These are phyloP conservation scores for Daldinia childiae DNA, from an alignment of 495 filamentous ascomycete genomes.

Conservation along the genomic window DNA sequence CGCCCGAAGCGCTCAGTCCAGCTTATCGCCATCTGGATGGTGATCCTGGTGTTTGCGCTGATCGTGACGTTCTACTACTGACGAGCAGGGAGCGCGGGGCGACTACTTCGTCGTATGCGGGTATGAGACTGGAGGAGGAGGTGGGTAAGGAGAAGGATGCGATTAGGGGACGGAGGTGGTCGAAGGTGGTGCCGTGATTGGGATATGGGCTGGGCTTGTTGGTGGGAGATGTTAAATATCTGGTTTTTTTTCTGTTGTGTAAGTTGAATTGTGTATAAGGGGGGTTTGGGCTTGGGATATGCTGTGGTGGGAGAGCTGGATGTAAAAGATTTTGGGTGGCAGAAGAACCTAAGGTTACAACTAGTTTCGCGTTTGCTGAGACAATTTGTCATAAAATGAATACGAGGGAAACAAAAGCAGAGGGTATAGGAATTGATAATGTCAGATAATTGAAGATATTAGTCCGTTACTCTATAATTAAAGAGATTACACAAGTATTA, in stretches of 20 bases:
- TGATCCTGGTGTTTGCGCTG: conserved; percentile 42
- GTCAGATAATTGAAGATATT: neutral
- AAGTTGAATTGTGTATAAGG: no score
- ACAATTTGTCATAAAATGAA: neutral
- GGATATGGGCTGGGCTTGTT: neutral
- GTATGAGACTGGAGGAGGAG: conserved; percentile 12
- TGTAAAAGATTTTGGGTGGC: neutral
- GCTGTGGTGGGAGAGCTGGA: neutral
- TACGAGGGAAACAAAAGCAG: neutral
- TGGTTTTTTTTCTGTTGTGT: neutral
- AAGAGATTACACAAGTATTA: no score
- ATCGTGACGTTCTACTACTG: conserved; percentile 47
- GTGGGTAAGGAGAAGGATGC: neutral
- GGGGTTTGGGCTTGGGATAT: neutral
- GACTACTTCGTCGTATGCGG: conserved; percentile 21
- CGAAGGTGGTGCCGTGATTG: neutral
- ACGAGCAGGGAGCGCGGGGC: conserved; percentile 32
- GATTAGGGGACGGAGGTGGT: neutral
- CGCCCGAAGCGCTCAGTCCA: conserved; percentile 44
- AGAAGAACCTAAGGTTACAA: neutral
- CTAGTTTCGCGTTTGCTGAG: neutral
- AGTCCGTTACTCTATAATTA: neutral
- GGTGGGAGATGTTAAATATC: neutral
- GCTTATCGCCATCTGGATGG: conserved; percentile 48
- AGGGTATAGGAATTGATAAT: neutral